Base-by-base conservation (phyloP, 192 early-diverging fungal species). In the Phycomyces nitens region DNA sequence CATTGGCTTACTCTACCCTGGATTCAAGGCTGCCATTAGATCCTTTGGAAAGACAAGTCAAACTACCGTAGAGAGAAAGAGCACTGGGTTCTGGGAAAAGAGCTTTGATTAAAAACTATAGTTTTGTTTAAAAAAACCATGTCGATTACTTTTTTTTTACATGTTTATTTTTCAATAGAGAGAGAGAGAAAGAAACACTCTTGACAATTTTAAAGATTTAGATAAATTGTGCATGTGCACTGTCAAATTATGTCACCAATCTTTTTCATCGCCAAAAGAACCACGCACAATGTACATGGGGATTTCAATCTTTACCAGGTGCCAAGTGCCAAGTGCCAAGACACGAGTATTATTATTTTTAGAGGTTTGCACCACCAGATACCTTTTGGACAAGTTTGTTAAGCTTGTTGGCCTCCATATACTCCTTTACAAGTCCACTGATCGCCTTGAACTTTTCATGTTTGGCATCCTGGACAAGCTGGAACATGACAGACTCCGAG, bases 381-480 rank as follows among this genome's bases (percentile, higher is more conserved):
- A 23, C 14, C 21, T 54, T 71, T 58, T 71, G 44, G 18, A 83
- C 72, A 29, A 92, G 64, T 60, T 84, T 83, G 76, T 89, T 91
- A 47, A 79, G 71, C 39, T 76, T 73, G 27, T 89, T 89, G 15
- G 77, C 72, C 21, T 82, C 76, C 70, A 88, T 87, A 64, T 85
- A 82, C 68, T 94, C 89, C 80, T 99, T 99, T 69, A 97, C 84
- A 40, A 99, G 73, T 26, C 71, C 74, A 50, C 88, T 89, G 56
- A 97, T 83, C 3, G 61, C 70, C 76, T 88, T 91, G 76, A 99
- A 99, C 53, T 87, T 83, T 21, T 83, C 78, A 62, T 84, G 49
- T 52, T 74, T 75, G 4, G 89, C 66, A 64, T 90, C 87, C 12
- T 71, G 70, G 7, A 86, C 70, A 10, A 92, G 60, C 73, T 89